Evolutionary conservation across 306 rosid species (phyloP).

Genomic region (Medicago truncatula): MtrunA17r5.0-ANR NC_053043.1:14549001-14549500

Average conservation of each 20-base stretch:
- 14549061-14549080: background rate
- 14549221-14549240: slow-evolving; percentile 14
- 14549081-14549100: background rate
- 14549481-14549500: too few species aligned
- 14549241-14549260: slow-evolving; percentile 16
- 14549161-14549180: slow-evolving; percentile 44
- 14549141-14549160: slow-evolving; percentile 8
- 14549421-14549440: too few species aligned
- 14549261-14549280: background rate
- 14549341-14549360: slow-evolving; percentile 27
- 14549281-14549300: background rate
- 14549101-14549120: background rate
- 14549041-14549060: background rate
- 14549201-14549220: background rate
- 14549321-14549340: slow-evolving; percentile 24
- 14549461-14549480: too few species aligned
- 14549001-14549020: too few species aligned
- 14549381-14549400: too few species aligned
- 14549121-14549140: background rate
- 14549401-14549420: too few species aligned
- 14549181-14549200: slow-evolving; percentile 5
- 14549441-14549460: too few species aligned
- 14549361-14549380: background rate
- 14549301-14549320: background rate
- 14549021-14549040: background rate